These are phyloP conservation scores for Macaranga tanarius DNA, from an alignment of 441 rosid genomes.

Conservation along the genomic window DNA sequence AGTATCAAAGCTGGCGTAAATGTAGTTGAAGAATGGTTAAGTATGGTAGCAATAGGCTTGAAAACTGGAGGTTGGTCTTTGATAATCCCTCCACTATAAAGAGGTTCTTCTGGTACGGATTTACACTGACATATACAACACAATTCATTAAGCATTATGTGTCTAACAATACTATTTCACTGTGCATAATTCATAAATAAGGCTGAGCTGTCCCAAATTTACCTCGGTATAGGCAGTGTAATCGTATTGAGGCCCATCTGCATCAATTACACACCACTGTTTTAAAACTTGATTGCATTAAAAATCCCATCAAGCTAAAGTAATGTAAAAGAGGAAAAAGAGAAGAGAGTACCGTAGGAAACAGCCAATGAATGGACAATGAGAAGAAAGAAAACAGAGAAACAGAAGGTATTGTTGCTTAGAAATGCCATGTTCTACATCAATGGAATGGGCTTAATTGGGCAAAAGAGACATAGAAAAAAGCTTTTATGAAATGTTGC, in stretches of 20 bases:
- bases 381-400: conserved; percentile 32
- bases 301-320: background rate
- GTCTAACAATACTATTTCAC: no score
- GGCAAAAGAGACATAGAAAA: background rate
- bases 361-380: conserved; percentile 27
- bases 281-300: conserved; percentile 6
- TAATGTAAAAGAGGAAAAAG: background rate
- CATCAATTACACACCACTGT: background rate
- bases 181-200: background rate
- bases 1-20: conserved; percentile 50
- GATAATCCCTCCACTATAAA: conserved; percentile 75
- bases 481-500: background rate
- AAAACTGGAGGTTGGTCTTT: conserved; percentile 26
- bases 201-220: background rate
- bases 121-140: conserved; percentile 48
- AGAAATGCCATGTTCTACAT: background rate
- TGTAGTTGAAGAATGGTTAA: conserved; percentile 7
- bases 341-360: conserved; percentile 37
- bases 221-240: conserved; percentile 70
- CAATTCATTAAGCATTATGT: no score
- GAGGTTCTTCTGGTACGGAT: conserved; percentile 52
- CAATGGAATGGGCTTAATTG: background rate
- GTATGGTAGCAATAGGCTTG: conserved; percentile 1
- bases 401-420: conserved; percentile 1
- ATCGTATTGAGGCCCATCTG: conserved; percentile 66